Conservation (phyloP, 257 asterid species). For the Solanum clarkiae region DNA sequence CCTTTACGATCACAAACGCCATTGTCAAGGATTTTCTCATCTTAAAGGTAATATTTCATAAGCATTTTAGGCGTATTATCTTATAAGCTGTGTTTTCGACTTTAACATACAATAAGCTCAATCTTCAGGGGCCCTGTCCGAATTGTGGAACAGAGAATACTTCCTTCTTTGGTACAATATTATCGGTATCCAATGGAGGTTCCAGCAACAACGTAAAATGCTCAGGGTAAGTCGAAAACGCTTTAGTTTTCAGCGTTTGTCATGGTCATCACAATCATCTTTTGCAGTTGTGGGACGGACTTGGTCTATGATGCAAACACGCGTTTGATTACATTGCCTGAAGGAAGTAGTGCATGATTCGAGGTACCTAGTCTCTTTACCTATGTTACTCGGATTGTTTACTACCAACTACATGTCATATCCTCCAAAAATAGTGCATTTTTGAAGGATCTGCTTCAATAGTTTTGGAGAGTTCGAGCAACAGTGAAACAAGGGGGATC, state of each 20-base stretch:
- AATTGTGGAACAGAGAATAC: constrained; percentile 92
- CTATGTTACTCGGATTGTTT: background rate
- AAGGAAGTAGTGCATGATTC: constrained; percentile 23
- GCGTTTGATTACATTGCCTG: constrained; percentile 41
- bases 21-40: constrained; percentile 73
- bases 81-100: background rate
- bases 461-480: background rate
- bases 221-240: constrained; percentile 37
- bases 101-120: background rate
- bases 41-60: constrained; percentile 41
- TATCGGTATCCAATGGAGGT: constrained; percentile 81
- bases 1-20: constrained; percentile 56
- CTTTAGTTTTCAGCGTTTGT: background rate
- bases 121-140: constrained; percentile 86
- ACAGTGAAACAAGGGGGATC: background rate
- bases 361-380: constrained; percentile 9
- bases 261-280: background rate
- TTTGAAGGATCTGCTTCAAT: background rate
- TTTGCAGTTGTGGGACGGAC: constrained; percentile 22
- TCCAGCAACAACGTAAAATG: constrained; percentile 57
- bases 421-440: background rate
- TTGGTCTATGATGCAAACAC: constrained; percentile 24
- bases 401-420: background rate
- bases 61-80: background rate
- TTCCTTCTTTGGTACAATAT: constrained; percentile 92